phyloP scores from a whole-genome alignment of 805 yeast genomes.

The Barnettozyma californica region DNA sequence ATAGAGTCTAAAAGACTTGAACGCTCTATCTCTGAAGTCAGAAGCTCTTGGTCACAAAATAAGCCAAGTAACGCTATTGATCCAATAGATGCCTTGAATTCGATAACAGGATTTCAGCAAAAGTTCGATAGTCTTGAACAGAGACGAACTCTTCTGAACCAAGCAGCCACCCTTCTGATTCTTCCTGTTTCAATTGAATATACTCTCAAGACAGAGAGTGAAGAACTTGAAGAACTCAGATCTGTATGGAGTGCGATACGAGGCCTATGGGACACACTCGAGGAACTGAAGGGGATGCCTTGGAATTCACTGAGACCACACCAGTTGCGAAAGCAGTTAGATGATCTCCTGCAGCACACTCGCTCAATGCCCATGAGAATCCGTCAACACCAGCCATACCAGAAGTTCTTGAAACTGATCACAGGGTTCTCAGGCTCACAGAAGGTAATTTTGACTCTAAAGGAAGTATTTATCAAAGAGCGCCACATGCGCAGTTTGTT shows the following conservation, averaged over 20 bases:
- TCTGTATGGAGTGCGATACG: slow-evolving; percentile 62
- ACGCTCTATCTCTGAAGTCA: slow-evolving; percentile 27
- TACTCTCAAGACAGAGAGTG: slow-evolving; percentile 29
- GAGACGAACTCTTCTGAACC: slow-evolving; percentile 11
- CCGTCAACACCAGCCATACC: slow-evolving; percentile 66
- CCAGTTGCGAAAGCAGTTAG: slow-evolving; percentile 42
- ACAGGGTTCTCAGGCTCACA: slow-evolving; percentile 27
- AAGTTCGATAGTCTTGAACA: slow-evolving; percentile 20
- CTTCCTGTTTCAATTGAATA: slow-evolving; percentile 27
- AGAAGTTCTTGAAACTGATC: slow-evolving; percentile 43
- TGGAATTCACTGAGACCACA: slow-evolving; percentile 50
- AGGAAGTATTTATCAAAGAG: slow-evolving; percentile 49
- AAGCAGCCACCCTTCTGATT: slow-evolving; percentile 32
- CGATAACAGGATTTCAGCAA: slow-evolving; percentile 26
- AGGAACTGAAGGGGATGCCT: slow-evolving; percentile 32
- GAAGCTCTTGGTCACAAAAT: slow-evolving; percentile 41
- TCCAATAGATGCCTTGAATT: slow-evolving; percentile 40
- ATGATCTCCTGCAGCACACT: slow-evolving; percentile 40
- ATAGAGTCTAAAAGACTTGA: slow-evolving; percentile 35
- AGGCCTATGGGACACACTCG: slow-evolving; percentile 42
- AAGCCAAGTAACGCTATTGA: slow-evolving; percentile 41
- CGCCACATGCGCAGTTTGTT: slow-evolving; percentile 64
- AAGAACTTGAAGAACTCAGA: slow-evolving; percentile 52
- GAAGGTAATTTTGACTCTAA: slow-evolving; percentile 37
- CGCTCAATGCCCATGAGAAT: slow-evolving; percentile 51